Evolutionary conservation across 2,329 filamentous ascomycete species (phyloP).

Genomic region (Calonectria multiphialidica): DNA sequence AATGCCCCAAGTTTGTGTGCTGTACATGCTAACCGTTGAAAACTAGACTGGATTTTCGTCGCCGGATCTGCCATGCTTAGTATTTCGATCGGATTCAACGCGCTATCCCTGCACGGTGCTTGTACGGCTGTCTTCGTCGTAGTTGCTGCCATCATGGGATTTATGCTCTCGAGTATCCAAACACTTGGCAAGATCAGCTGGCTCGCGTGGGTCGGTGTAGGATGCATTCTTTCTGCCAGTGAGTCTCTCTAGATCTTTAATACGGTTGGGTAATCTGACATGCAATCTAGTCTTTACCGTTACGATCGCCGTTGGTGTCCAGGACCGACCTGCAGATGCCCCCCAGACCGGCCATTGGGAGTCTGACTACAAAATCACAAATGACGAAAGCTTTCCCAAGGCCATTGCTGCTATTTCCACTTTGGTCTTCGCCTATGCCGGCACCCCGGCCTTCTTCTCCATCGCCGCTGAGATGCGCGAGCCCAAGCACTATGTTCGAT

Average conservation of each 20-base stretch:
- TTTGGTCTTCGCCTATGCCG: constrained; percentile 53
- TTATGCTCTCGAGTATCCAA: constrained; percentile 11
- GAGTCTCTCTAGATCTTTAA: not conserved
- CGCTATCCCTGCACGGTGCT: not conserved
- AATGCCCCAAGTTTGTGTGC: no score
- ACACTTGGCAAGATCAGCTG: constrained; percentile 15
- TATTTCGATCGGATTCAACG: constrained; percentile 18
- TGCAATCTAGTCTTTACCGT: constrained; percentile 32
- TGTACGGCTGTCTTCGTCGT: constrained; percentile 19
- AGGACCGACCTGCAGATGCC: constrained; percentile 32
- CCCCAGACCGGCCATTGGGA: constrained; percentile 38
- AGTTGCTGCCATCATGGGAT: constrained; percentile 8
- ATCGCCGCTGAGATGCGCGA: constrained; percentile 49
- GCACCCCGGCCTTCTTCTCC: constrained; percentile 50
- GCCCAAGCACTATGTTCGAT: constrained; percentile 42
- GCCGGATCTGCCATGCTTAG: constrained; percentile 21
- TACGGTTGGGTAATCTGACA: not conserved
- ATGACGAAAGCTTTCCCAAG: constrained; percentile 46
- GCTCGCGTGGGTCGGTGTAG: constrained; percentile 12
- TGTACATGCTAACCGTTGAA: not conserved
- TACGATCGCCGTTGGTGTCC: constrained; percentile 36
- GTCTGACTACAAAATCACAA: constrained; percentile 46
- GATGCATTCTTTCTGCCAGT: constrained; percentile 30
- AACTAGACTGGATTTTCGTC: constrained; percentile 12
- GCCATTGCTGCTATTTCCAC: constrained; percentile 48